Evolutionary conservation across 1,139 yeast species (phyloP).

Genomic region (Yamadazyma oceani): DNA sequence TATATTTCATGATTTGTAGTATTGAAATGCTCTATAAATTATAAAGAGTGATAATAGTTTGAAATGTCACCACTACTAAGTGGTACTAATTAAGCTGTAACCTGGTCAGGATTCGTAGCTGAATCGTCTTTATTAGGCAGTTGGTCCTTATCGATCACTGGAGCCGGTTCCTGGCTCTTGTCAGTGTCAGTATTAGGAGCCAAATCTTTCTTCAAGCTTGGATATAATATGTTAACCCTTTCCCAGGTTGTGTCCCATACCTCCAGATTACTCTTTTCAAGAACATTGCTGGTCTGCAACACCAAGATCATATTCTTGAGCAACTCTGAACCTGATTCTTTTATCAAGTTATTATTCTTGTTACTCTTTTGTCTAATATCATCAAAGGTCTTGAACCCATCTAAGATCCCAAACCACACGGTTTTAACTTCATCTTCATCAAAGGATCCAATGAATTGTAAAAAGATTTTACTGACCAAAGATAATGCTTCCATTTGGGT

Average conservation of each 20-base stretch:
- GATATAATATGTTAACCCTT: constrained; percentile 44
- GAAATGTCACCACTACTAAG: too few relatives aligned
- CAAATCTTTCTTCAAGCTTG: constrained; percentile 36
- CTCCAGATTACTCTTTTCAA: constrained; percentile 22
- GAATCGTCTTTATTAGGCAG: too few relatives aligned
- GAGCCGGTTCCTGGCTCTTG: too few relatives aligned
- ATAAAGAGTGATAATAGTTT: too few relatives aligned
- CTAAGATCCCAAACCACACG: constrained; percentile 40
- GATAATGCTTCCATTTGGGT: constrained; percentile 69
- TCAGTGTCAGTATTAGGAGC: constrained; percentile 2
- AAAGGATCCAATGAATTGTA: constrained; percentile 44
- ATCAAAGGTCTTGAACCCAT: constrained; percentile 30
- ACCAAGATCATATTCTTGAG: constrained; percentile 58
- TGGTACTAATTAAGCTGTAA: too few relatives aligned
- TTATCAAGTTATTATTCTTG: constrained; percentile 38
- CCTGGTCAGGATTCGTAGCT: too few relatives aligned
- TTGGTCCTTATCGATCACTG: too few relatives aligned
- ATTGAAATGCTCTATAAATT: too few relatives aligned
- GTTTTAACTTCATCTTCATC: constrained; percentile 22
- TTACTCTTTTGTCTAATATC: constrained; percentile 21
- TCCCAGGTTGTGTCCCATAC: constrained; percentile 43
- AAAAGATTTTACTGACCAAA: constrained; percentile 68
- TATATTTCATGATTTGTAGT: too few relatives aligned
- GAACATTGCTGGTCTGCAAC: constrained; percentile 28
- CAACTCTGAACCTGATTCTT: constrained; percentile 62